Evolutionary conservation across 2,329 filamentous ascomycete genomes (phyloP).

Genomic region (Elsinoe necatrix): DNA sequence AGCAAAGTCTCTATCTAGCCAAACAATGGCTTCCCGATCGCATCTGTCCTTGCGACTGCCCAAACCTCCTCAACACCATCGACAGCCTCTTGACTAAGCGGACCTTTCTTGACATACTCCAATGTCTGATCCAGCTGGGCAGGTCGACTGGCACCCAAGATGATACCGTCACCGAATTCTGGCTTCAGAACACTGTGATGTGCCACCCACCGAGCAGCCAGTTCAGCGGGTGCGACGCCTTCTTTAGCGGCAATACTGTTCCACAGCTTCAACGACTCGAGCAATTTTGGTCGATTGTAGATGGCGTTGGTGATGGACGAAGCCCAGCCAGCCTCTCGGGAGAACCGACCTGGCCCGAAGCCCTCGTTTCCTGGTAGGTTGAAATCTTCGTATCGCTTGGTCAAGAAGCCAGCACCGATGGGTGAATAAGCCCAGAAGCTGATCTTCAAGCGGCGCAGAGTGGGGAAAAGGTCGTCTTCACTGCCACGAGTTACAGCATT

Average conservation of each 20-base stretch:
- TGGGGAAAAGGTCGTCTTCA: slow-evolving; percentile 37
- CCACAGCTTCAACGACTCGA: slow-evolving; percentile 36
- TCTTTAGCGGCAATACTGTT: slow-evolving; percentile 30
- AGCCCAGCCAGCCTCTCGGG: slow-evolving; percentile 23
- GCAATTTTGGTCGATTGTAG: slow-evolving; percentile 32
- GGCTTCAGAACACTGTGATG: slow-evolving; percentile 36
- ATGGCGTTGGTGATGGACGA: slow-evolving; percentile 29
- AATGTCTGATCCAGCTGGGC: slow-evolving; percentile 29
- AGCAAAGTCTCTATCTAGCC: background rate
- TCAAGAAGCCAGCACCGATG: slow-evolving; percentile 30
- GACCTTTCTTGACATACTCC: slow-evolving; percentile 23
- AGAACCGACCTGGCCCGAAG: slow-evolving; percentile 23
- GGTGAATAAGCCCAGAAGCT: slow-evolving; percentile 39
- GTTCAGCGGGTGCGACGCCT: slow-evolving; percentile 35
- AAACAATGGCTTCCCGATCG: slow-evolving; percentile 3
- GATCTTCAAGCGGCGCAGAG: slow-evolving; percentile 37
- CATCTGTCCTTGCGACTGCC: slow-evolving; percentile 10
- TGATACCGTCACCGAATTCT: slow-evolving; percentile 32
- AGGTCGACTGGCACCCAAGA: slow-evolving; percentile 31
- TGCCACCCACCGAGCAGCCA: slow-evolving; percentile 39
- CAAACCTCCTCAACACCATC: slow-evolving; percentile 21
- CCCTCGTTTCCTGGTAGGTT: slow-evolving; percentile 13
- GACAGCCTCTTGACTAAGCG: slow-evolving; percentile 19
- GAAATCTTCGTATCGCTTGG: slow-evolving; percentile 31
- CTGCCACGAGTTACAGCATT: slow-evolving; percentile 31